Evolutionary conservation across 1,284 basidiomycete genomes (phyloP).

Genomic region (Microbotryomycetes sp.): DNA sequence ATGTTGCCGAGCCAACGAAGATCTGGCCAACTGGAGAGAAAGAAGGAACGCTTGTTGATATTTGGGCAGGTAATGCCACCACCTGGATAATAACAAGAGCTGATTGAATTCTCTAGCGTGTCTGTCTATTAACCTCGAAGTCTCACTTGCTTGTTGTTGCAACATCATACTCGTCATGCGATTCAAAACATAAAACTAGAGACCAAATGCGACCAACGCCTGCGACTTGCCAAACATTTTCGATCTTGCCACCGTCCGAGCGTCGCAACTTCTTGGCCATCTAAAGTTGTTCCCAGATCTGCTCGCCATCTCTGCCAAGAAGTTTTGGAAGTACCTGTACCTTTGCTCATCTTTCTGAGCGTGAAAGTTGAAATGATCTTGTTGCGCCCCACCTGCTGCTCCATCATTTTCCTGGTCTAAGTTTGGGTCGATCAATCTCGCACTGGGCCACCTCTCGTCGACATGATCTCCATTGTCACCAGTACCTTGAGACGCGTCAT

Average conservation of each 20-base stretch:
- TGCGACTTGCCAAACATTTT: constrained; percentile 12
- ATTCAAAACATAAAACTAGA: neutral
- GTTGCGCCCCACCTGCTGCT: neutral
- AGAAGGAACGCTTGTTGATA: constrained; percentile 37
- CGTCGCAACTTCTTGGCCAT: constrained; percentile 14
- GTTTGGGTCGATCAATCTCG: constrained; percentile 5
- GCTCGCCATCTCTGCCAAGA: constrained; percentile 14
- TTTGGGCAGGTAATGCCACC: constrained; percentile 69
- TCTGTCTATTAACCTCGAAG: too few species aligned
- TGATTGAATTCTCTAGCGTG: too few species aligned
- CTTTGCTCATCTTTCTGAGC: constrained; percentile 17
- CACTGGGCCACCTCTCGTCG: constrained; percentile 14
- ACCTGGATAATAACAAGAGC: constrained; percentile 57
- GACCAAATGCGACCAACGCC: constrained; percentile 6
- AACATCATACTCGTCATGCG: neutral
- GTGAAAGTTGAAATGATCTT: constrained; percentile 11
- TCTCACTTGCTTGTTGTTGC: neutral
- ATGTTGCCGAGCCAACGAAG: constrained; percentile 23
- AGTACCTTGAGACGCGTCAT: neutral
- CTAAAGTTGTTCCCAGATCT: constrained; percentile 5
- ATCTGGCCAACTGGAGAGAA: constrained; percentile 4
- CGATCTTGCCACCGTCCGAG: neutral
- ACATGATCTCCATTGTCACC: neutral
- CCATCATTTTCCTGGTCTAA: neutral
- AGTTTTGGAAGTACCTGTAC: constrained; percentile 25